Conservation (phyloP, 1,284 basidiomycete genomes). For the Quambalaria eucalypti region DNA sequence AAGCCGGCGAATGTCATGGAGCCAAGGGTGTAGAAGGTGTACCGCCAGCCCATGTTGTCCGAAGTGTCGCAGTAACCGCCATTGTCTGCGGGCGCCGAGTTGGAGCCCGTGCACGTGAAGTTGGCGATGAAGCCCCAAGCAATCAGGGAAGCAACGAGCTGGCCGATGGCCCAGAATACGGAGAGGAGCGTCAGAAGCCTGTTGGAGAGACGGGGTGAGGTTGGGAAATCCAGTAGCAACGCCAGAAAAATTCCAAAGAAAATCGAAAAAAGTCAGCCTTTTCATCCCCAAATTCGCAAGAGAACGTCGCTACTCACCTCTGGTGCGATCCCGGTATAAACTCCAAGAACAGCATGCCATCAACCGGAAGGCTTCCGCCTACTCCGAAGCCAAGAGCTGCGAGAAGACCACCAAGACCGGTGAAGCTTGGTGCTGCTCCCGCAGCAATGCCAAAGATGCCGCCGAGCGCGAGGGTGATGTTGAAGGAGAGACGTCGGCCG, state of each 20-base stretch:
- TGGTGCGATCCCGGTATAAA: slow-evolving; percentile 41
- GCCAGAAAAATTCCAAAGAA: too few species aligned
- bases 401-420: slow-evolving; percentile 36
- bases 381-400: slow-evolving; percentile 41
- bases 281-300: too few species aligned
- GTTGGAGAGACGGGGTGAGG: too few species aligned
- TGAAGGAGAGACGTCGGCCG: slow-evolving; percentile 42
- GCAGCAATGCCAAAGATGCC: slow-evolving; percentile 43
- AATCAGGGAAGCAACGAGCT: slow-evolving; percentile 37
- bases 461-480: slow-evolving; percentile 39
- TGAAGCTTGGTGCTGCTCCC: slow-evolving; percentile 37
- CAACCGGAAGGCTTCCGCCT: slow-evolving; percentile 44
- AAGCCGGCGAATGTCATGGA: slow-evolving; percentile 39
- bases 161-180: slow-evolving; percentile 45
- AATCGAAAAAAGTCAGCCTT: too few species aligned
- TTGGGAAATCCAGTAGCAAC: too few species aligned
- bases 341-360: slow-evolving; percentile 46
- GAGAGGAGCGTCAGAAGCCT: slow-evolving; percentile 40
- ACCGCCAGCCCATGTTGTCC: slow-evolving; percentile 42
- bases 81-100: slow-evolving; percentile 6
- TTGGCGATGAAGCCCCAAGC: slow-evolving; percentile 45
- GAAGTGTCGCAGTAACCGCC: slow-evolving; percentile 14
- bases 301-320: too few species aligned
- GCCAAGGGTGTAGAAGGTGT: slow-evolving; percentile 41
- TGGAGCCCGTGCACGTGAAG: slow-evolving; percentile 28